Evolutionary conservation across 2,329 filamentous ascomycete genomes (phyloP).

Genomic region (Daldinia sp.): DNA sequence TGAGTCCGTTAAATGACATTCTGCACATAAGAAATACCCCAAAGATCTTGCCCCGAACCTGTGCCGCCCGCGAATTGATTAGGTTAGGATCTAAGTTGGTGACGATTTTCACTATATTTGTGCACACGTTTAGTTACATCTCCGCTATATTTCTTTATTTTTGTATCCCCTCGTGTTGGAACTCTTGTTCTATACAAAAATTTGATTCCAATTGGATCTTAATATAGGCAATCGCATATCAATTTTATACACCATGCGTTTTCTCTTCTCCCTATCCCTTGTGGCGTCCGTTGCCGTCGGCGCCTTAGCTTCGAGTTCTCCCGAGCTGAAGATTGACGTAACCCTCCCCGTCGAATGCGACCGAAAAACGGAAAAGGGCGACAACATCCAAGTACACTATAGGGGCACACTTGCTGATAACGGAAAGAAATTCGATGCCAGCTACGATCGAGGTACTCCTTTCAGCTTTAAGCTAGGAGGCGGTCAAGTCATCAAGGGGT

Average conservation of each 20-base stretch:
- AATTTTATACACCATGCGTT: conserved; percentile 33
- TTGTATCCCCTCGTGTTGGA: not conserved
- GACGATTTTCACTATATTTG: conserved; percentile 1
- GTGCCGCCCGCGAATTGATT: not conserved
- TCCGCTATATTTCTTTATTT: not conserved
- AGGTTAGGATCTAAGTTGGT: not conserved
- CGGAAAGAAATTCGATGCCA: conserved; percentile 84
- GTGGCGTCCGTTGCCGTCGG: conserved; percentile 61
- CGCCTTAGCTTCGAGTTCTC: conserved; percentile 56
- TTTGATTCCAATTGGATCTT: conserved; percentile 6
- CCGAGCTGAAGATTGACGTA: conserved; percentile 77
- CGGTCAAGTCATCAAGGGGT: conserved; percentile 91
- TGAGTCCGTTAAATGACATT: not conserved
- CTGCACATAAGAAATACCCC: not conserved
- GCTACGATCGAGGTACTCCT: conserved; percentile 79
- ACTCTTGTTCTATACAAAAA: not conserved
- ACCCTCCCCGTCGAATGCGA: conserved; percentile 78
- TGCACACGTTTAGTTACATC: not conserved
- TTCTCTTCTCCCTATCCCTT: conserved; percentile 58
- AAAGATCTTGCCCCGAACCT: not conserved
- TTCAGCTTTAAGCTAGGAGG: conserved; percentile 81
- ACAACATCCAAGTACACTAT: conserved; percentile 89
- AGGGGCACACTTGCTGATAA: conserved; percentile 77
- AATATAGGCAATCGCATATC: not conserved
- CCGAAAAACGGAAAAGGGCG: conserved; percentile 78